Conservation (phyloP, 2,329 filamentous ascomycete genomes). For the Exophiala spinifera region DNA sequence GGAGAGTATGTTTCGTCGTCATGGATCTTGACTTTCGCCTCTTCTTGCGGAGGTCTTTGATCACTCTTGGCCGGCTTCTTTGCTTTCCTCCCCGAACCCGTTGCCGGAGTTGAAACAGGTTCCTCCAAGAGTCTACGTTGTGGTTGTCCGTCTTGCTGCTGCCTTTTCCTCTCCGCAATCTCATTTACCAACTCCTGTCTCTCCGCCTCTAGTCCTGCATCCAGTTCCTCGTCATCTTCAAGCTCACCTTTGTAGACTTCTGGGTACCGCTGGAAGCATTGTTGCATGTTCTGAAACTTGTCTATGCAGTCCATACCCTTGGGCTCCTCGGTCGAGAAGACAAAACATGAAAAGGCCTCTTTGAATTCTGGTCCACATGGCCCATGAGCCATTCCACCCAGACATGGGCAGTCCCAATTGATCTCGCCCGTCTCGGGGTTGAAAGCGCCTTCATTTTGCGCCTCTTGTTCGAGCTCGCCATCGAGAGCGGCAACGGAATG, state of each 20-base stretch:
- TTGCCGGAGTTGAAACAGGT: conserved; percentile 11
- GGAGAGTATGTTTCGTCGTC: conserved; percentile 12
- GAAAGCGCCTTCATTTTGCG: conserved; percentile 84
- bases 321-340: conserved; percentile 89
- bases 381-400: conserved; percentile 94
- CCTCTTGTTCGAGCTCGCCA: conserved; percentile 71
- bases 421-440: conserved; percentile 99
- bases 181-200: conserved; percentile 31
- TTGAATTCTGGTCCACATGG: conserved; percentile 96
- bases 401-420: conserved; percentile 98
- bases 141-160: conserved; percentile 7
- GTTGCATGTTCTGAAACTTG: conserved; percentile 97
- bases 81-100: not conserved
- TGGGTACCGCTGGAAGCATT: conserved; percentile 89
- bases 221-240: conserved; percentile 66
- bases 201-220: conserved; percentile 36
- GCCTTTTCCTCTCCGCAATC: conserved; percentile 28
- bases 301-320: conserved; percentile 98
- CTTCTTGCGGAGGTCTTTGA: not conserved
- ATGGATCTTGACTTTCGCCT: conserved; percentile 8
- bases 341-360: conserved; percentile 95
- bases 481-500: conserved; percentile 31
- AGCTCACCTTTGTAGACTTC: conserved; percentile 90
- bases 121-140: conserved; percentile 23
- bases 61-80: conserved; percentile 1